Percentiles rank a stretch among this genome's conserved stretches.
These are phyloP conservation scores for Kwoniella europaea DNA, from an alignment of 768 basidiomycete species.

Conservation along the genomic window DNA sequence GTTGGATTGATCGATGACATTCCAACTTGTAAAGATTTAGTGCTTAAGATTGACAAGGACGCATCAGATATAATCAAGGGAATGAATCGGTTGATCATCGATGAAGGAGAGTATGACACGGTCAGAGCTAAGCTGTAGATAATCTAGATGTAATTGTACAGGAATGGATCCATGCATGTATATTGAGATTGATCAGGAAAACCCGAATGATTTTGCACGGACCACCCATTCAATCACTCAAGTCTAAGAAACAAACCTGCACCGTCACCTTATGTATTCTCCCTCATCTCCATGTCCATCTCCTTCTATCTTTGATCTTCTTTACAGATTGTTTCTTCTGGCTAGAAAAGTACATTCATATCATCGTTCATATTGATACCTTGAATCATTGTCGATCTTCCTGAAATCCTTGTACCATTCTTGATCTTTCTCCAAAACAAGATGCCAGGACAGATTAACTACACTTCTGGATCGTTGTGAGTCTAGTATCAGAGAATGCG, in stretches of 20 bases:
- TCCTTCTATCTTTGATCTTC: too few relatives aligned
- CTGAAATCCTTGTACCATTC: background rate
- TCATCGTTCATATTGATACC: background rate
- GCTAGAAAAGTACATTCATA: background rate
- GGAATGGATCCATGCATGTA: too few relatives aligned
- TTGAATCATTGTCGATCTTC: background rate
- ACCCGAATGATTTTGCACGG: background rate
- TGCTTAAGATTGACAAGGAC: conserved; percentile 73
- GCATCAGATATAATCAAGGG: conserved; percentile 69
- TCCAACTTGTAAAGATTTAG: conserved; percentile 75
- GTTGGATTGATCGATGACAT: conserved; percentile 73
- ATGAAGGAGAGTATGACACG: conserved; percentile 7
- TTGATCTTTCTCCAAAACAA: background rate
- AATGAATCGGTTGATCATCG: conserved; percentile 28
- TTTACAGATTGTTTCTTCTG: too few relatives aligned
- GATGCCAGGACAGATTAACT: conserved; percentile 5
- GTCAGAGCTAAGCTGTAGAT: conserved; percentile 23
- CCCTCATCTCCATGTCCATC: too few relatives aligned
- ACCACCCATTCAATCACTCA: background rate
- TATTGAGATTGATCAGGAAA: too few relatives aligned
- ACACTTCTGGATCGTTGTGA: conserved; percentile 7
- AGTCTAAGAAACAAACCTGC: background rate
- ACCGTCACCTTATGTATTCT: too few relatives aligned
- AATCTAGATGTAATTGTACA: background rate
- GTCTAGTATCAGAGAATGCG: background rate